These are phyloP conservation scores for Gypsophila paniculata DNA, from an alignment of 179 eudicot species.

Conservation along the genomic window DNA sequence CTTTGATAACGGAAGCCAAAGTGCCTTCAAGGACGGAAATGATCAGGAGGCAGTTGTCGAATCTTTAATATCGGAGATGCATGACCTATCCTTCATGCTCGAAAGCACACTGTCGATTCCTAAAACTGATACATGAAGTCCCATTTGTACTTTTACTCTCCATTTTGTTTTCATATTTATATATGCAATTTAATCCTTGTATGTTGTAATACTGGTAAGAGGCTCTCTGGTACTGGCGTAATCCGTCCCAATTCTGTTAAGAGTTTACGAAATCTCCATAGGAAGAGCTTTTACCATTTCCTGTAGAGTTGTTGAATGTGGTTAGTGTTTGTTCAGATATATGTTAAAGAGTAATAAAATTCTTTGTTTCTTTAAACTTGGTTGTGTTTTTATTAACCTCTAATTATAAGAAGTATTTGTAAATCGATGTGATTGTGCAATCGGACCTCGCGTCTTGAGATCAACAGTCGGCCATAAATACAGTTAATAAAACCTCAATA, in stretches of 20 bases:
- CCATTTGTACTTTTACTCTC: not conserved
- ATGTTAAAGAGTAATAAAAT: not conserved
- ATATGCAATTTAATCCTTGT: not conserved
- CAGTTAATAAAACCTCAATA: too few species aligned
- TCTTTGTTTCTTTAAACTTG: not conserved
- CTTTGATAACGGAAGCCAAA: slow-evolving; percentile 20
- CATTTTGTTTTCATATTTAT: not conserved
- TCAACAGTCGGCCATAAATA: too few species aligned
- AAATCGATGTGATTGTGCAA: too few species aligned
- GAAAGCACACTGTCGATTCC: slow-evolving; percentile 47
- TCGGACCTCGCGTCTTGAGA: too few species aligned
- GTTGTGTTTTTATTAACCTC: too few species aligned
- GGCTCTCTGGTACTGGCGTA: not conserved
- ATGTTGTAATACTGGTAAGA: not conserved
- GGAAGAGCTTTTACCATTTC: slow-evolving; percentile 14
- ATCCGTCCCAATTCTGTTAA: not conserved
- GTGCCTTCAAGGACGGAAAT: slow-evolving; percentile 12
- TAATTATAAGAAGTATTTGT: too few species aligned
- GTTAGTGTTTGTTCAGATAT: not conserved
- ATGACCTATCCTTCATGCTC: slow-evolving; percentile 63
- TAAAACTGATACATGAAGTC: slow-evolving; percentile 24
- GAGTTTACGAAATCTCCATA: too few species aligned
- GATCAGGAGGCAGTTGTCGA: slow-evolving; percentile 27
- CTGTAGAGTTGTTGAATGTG: not conserved
- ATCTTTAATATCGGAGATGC: slow-evolving; percentile 52